These are phyloP conservation scores for Halophytophthora polymorphica DNA, from an alignment of 352 stramenopile genomes.

Conservation along the genomic window DNA sequence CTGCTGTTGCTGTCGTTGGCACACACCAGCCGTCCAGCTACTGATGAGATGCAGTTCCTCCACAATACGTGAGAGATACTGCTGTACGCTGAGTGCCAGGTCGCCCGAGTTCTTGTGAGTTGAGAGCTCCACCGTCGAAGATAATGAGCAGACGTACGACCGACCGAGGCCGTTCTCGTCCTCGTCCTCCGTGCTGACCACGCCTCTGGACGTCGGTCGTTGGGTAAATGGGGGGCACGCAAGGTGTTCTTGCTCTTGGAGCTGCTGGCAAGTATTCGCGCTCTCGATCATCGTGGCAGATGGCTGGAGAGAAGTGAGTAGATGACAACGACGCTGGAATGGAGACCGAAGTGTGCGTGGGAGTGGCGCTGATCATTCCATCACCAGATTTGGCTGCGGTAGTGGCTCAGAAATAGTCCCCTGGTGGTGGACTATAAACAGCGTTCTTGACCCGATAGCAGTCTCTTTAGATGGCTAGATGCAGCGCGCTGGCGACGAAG, in stretches of 20 bases:
- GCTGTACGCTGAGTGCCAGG: slow-evolving; percentile 33
- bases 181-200: not conserved
- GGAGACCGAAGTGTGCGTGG: too few relatives aligned
- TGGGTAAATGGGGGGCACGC: not conserved
- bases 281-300: too few relatives aligned
- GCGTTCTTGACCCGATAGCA: not conserved
- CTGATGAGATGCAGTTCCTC: slow-evolving; percentile 53
- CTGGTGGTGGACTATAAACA: not conserved
- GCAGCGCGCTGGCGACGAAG: slow-evolving; percentile 31
- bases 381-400: too few relatives aligned
- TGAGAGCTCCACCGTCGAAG: slow-evolving; percentile 34
- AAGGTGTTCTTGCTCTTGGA: not conserved
- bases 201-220: not conserved
- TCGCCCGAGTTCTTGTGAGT: slow-evolving; percentile 14
- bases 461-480: slow-evolving; percentile 36
- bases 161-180: slow-evolving; percentile 9
- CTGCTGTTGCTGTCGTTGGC: slow-evolving; percentile 9
- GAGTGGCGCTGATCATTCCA: too few relatives aligned
- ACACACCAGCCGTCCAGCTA: slow-evolving; percentile 26
- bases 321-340: too few relatives aligned
- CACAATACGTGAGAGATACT: slow-evolving; percentile 49
- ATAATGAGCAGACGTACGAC: slow-evolving; percentile 35
- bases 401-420: not conserved
- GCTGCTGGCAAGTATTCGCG: too few relatives aligned
- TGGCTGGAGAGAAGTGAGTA: too few relatives aligned